phyloP scores from a whole-genome alignment of 2,329 filamentous ascomycete species.

The Colletotrichum sansevieriae region DNA sequence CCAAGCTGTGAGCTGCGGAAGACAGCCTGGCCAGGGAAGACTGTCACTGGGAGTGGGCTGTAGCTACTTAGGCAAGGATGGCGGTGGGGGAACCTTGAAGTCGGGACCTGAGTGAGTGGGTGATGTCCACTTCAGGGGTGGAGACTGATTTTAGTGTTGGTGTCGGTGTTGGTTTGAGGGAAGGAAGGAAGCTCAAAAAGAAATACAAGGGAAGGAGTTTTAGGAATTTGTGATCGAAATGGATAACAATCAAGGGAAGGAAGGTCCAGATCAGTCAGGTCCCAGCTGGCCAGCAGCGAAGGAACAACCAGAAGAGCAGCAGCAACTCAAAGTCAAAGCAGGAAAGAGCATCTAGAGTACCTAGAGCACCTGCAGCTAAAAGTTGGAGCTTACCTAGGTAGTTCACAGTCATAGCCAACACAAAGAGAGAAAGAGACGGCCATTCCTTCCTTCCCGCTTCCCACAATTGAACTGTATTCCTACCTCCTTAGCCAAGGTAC shows the following conservation, averaged over 20 bases:
- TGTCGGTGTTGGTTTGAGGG: slow-evolving; percentile 10
- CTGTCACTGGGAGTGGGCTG: neutral
- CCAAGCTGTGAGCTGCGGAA: neutral
- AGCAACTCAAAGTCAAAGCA: neutral
- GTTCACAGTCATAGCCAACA: too few relatives aligned
- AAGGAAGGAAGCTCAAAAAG: slow-evolving; percentile 4
- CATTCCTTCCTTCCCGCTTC: too few relatives aligned
- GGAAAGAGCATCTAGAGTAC: neutral
- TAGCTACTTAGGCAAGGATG: neutral
- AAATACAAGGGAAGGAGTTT: neutral
- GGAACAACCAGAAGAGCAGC: neutral
- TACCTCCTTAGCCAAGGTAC: too few relatives aligned
- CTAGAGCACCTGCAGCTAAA: too few relatives aligned
- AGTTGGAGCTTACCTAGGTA: too few relatives aligned
- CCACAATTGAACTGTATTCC: too few relatives aligned
- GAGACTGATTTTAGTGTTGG: neutral
- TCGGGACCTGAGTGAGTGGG: neutral
- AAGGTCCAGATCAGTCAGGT: neutral
- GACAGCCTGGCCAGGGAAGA: slow-evolving; percentile 8
- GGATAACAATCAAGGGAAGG: neutral
- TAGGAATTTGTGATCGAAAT: neutral
- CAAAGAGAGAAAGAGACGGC: too few relatives aligned
- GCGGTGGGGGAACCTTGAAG: neutral
- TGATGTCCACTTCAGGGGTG: neutral
- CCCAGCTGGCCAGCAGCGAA: neutral